Base-by-base conservation (phyloP, 2,329 filamentous ascomycete genomes). In the Colletotrichum sojae region DNA sequence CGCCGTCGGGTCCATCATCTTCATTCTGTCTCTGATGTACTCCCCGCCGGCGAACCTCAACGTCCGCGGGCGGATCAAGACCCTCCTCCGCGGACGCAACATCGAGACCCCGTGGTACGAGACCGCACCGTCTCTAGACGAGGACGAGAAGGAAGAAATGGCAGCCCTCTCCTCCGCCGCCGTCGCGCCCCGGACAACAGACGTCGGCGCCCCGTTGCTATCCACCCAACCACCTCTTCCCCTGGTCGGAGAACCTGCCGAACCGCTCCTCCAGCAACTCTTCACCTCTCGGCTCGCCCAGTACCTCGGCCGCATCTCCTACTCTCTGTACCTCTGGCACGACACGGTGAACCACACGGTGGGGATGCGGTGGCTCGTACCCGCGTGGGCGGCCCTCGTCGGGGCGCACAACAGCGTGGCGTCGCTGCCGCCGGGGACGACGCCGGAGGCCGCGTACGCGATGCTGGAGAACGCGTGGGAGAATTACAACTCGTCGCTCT, bases 321-420 rank as follows among this genome's bases (percentile, higher is more conserved):
- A 88, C 74, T 84, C 87, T 55, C 74, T 91, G 20, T 91, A 90
- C 74, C 82, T 90, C 13, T 85, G 89, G 79, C 89, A 90, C 74
- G 86, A 87, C 0, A 84, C 86, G 5, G 81, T 85, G 2, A 82
- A 86, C 72, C 86, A 88, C 72, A 82, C 83, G 2, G 73, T 85
- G 15, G 87, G 64, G 6, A 13, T 56, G 5, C n/a, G 58, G 86
- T 67, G 64, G 64, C 20, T 65, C 1, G 20, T 15, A 6, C 54
- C 62, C 1, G 62, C 62, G 16, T 40, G 36, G n/a, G 36, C 16
- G 12, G 31, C 36, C 4, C 27, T 55, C 51, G 15, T 5, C 5
- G 36, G 20, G 5, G 43, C 52, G 1, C 31, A 63, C 20, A 6
- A 20, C 6, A 43, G 4, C 16, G 6, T 67, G n/a, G n/a, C 25